Conservation (phyloP, 2,329 filamentous ascomycete genomes). For the Botrytis cinerea region DNA sequence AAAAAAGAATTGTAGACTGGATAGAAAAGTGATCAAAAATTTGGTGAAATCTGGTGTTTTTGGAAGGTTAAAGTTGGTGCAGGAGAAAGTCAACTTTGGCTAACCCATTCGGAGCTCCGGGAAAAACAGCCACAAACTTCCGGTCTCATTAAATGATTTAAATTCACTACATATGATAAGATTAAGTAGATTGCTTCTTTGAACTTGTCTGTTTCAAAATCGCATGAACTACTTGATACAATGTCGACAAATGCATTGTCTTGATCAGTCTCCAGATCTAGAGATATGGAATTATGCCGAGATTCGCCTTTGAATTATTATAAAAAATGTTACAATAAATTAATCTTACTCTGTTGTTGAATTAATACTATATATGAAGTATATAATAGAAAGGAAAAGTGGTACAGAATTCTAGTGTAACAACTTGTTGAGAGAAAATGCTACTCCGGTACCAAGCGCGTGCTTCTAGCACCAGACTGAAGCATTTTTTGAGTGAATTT, state of each 20-base stretch:
- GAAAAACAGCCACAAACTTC: neutral
- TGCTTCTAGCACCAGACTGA: neutral
- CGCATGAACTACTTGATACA: too few relatives aligned
- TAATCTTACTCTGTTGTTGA: too few relatives aligned
- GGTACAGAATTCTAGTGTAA: neutral
- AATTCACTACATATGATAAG: neutral
- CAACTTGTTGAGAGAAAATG: neutral
- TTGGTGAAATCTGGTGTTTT: neutral
- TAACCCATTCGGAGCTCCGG: neutral
- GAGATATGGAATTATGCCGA: too few relatives aligned
- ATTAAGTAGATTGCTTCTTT: too few relatives aligned
- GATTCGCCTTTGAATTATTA: too few relatives aligned
- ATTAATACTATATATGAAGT: neutral
- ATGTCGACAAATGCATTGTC: too few relatives aligned
- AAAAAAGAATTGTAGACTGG: too few relatives aligned
- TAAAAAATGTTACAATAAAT: too few relatives aligned
- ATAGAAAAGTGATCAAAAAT: neutral
- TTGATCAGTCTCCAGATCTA: too few relatives aligned
- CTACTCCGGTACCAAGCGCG: neutral
- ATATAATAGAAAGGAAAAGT: neutral
- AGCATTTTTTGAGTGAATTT: neutral
- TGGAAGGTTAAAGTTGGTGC: neutral
- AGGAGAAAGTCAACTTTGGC: neutral
- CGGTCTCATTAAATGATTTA: neutral
- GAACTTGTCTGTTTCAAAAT: too few relatives aligned